Conservation (phyloP, 148 eudicot genomes). For the Arctostaphylos glauca region DNA sequence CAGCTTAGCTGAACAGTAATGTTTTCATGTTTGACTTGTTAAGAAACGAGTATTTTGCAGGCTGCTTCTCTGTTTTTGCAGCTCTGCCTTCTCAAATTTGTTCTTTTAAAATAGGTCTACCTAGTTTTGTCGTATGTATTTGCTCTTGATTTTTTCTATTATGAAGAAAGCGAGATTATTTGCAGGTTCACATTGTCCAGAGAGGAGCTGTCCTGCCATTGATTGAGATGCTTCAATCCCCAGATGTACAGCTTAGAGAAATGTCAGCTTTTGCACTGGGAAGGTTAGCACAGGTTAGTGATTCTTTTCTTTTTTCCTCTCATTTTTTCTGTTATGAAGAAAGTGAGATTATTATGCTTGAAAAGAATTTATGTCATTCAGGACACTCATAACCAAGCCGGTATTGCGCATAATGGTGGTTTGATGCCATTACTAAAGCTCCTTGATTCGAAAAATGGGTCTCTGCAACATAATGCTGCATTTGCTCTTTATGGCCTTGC, state of each 20-base stretch:
- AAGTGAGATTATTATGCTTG: not conserved
- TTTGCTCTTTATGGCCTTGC: constrained; percentile 98
- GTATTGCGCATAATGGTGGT: constrained; percentile 83
- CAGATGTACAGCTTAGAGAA: constrained; percentile 75
- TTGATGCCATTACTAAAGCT: constrained; percentile 71
- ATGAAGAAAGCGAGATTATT: not conserved
- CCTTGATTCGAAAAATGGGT: constrained; percentile 84
- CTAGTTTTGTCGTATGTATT: not conserved
- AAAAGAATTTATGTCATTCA: constrained; percentile 24
- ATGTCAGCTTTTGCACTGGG: constrained; percentile 99
- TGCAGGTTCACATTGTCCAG: constrained; percentile 90
- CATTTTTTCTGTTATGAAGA: not conserved
- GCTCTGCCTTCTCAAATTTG: constrained; percentile 3
- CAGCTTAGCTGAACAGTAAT: not conserved
- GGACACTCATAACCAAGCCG: constrained; percentile 98
- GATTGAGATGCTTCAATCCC: constrained; percentile 83
- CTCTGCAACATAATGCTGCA: constrained; percentile 97
- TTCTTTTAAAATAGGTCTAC: not conserved
- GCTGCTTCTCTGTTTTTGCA: constrained; percentile 12
- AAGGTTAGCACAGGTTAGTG: constrained; percentile 84
- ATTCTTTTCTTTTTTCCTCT: constrained; percentile 3
- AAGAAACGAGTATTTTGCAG: not conserved
- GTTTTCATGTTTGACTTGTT: constrained; percentile 6
- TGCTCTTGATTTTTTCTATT: not conserved
- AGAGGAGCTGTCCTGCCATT: constrained; percentile 95